Conservation (phyloP, 352 stramenopile species). For the Phytophthora macrochlamydospora region DNA sequence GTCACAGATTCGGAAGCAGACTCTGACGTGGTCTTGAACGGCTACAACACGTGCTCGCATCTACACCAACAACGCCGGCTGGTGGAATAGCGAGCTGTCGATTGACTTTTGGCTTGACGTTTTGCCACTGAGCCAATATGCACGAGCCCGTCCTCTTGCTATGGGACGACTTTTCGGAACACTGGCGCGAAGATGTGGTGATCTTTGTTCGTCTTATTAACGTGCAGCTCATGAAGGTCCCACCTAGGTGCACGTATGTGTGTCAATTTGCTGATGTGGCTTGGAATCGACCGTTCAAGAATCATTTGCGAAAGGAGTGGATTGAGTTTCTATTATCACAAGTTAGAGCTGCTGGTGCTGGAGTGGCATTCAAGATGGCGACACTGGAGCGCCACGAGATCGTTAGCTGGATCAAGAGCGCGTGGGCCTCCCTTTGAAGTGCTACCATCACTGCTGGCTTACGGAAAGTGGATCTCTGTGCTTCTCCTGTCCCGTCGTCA, state of each 20-base stretch:
- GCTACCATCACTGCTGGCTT: background rate
- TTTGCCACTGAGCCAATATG: background rate
- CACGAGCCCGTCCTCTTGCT: background rate
- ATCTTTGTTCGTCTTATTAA: background rate
- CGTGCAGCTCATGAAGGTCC: background rate
- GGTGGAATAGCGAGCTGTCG: conserved; percentile 27
- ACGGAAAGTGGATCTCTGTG: background rate
- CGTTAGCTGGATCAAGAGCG: background rate
- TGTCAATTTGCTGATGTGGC: background rate
- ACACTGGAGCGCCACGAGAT: background rate
- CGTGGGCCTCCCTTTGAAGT: background rate
- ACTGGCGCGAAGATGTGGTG: background rate
- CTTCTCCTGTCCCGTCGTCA: background rate
- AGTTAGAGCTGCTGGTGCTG: background rate
- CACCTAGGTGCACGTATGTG: background rate
- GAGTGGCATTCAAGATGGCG: background rate
- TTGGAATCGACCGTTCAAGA: conserved; percentile 1
- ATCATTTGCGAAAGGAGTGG: background rate
- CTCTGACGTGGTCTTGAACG: conserved; percentile 21
- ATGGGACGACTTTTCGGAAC: background rate
- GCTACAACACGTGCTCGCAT: conserved; percentile 17
- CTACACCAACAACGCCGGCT: conserved; percentile 26
- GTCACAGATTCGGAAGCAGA: conserved; percentile 20
- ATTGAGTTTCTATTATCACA: conserved; percentile 1
- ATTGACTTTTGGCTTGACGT: background rate